phyloP scores from a whole-genome alignment of 176 grass and related monocot genomes.

The Thinopyrum elongatum region DNA sequence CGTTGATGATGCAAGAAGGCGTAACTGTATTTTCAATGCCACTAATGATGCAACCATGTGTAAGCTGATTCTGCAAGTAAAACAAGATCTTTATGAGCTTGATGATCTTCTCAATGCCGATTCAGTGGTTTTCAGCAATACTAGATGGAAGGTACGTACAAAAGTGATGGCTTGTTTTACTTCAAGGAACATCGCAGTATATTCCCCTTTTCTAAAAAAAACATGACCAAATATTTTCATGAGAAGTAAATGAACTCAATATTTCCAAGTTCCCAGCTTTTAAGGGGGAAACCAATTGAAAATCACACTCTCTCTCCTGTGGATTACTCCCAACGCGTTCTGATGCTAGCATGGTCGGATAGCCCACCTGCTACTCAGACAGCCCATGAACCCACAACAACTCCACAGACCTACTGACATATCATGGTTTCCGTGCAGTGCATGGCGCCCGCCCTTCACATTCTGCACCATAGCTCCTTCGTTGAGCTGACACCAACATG shows the following conservation, averaged over 20 bases:
- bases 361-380: background rate
- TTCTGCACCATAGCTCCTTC: background rate
- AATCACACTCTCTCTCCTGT: background rate
- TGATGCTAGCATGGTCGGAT: background rate
- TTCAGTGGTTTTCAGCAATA: slow-evolving; percentile 54
- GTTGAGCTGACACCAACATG: background rate
- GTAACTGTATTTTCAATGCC: slow-evolving; percentile 44
- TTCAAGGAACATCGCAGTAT: background rate
- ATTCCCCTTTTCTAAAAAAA: background rate
- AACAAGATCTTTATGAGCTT: slow-evolving; percentile 63
- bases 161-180: background rate
- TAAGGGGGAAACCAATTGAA: background rate
- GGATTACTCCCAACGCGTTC: background rate
- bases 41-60: slow-evolving; percentile 31
- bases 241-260: background rate
- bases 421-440: background rate
- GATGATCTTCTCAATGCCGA: slow-evolving; percentile 64
- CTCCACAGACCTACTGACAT: background rate
- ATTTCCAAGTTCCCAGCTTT: background rate
- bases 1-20: slow-evolving; percentile 40
- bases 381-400: background rate
- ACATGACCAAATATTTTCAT: background rate
- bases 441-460: background rate
- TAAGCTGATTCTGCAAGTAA: slow-evolving; percentile 56
- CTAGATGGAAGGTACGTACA: slow-evolving; percentile 70